A percentile compares a stretch with the other conserved stretches of the same genome.
These are phyloP conservation scores for Carallia pectinifolia DNA, from an alignment of 345 rosid species.

Conservation along the genomic window DNA sequence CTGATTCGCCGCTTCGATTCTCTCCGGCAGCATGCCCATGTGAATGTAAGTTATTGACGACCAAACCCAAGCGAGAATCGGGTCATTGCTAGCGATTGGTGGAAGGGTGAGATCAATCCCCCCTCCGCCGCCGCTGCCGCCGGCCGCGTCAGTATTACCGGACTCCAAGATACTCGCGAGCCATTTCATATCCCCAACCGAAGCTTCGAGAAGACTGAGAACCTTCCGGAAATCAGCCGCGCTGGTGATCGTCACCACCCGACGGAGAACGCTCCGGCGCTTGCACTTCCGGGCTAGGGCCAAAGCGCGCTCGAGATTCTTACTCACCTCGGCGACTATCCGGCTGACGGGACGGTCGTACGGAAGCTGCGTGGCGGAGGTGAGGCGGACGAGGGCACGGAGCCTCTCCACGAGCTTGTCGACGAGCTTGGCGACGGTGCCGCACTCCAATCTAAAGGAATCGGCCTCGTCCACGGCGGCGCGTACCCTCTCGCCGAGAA, in stretches of 20 bases:
- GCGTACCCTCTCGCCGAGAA: constrained; percentile 58
- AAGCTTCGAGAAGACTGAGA: constrained; percentile 58
- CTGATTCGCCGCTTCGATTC: constrained; percentile 70
- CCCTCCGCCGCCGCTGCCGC: constrained; percentile 27
- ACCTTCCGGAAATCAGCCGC: constrained; percentile 75
- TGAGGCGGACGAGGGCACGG: constrained; percentile 50
- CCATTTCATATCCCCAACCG: constrained; percentile 85
- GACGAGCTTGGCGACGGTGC: constrained; percentile 51
- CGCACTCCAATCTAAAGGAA: constrained; percentile 57
- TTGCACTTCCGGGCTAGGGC: constrained; percentile 68
- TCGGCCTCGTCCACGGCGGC: constrained; percentile 58
- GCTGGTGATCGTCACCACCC: constrained; percentile 59
- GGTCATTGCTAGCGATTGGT: constrained; percentile 85
- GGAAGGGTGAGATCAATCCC: constrained; percentile 70
- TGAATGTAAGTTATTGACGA: constrained; percentile 58
- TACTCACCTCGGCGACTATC: constrained; percentile 52
- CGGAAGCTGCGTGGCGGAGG: constrained; percentile 34
- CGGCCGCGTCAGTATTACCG: constrained; percentile 29
- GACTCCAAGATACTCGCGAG: constrained; percentile 53
- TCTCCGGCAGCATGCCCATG: constrained; percentile 53
- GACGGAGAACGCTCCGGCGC: constrained; percentile 58
- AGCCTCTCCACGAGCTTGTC: constrained; percentile 68
- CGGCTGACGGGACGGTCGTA: constrained; percentile 87
- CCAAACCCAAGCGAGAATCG: constrained; percentile 93
- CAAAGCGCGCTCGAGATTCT: constrained; percentile 58